Conservation (phyloP, 495 filamentous ascomycete genomes). For the Umbilicaria muhlenbergii region DNA sequence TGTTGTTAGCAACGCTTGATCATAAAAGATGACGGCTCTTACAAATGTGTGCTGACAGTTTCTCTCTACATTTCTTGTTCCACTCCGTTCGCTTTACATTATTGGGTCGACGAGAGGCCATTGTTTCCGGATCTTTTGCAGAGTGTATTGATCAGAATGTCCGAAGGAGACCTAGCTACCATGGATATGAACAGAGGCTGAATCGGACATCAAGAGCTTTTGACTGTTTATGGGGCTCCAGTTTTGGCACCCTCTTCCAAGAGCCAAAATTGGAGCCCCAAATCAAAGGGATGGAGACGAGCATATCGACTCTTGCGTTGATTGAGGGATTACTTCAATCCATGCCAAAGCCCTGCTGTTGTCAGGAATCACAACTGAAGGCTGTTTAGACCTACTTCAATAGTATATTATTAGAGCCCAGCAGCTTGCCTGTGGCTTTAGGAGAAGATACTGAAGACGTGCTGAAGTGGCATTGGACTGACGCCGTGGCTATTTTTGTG, state of each 20-base stretch:
- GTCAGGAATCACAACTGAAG: background rate
- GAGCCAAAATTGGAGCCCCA: slow-evolving; percentile 3
- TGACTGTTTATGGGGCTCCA: background rate
- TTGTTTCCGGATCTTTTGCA: background rate
- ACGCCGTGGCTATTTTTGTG: too few species aligned
- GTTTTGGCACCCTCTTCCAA: background rate
- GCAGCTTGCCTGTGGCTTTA: too few species aligned
- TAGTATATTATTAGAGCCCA: slow-evolving; percentile 1
- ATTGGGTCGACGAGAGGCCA: slow-evolving; percentile 2
- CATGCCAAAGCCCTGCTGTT: too few species aligned
- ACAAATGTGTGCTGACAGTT: slow-evolving; percentile 6
- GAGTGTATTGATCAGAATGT: too few species aligned
- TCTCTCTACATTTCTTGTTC: slow-evolving; percentile 10
- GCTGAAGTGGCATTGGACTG: too few species aligned
- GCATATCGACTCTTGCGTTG: background rate
- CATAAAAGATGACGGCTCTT: slow-evolving; percentile 3
- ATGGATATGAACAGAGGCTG: too few species aligned
- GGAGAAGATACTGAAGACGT: too few species aligned
- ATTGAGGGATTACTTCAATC: background rate
- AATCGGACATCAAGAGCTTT: background rate
- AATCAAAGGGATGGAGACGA: background rate
- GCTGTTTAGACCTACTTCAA: background rate
- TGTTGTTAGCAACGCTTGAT: background rate
- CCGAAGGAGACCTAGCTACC: too few species aligned
- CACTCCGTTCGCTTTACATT: slow-evolving; percentile 8